A percentile compares a stretch with the other conserved stretches of the same genome.
Conservation (phyloP, 108 stramenopile genomes). For the Asterionellopsis glacialis region DNA sequence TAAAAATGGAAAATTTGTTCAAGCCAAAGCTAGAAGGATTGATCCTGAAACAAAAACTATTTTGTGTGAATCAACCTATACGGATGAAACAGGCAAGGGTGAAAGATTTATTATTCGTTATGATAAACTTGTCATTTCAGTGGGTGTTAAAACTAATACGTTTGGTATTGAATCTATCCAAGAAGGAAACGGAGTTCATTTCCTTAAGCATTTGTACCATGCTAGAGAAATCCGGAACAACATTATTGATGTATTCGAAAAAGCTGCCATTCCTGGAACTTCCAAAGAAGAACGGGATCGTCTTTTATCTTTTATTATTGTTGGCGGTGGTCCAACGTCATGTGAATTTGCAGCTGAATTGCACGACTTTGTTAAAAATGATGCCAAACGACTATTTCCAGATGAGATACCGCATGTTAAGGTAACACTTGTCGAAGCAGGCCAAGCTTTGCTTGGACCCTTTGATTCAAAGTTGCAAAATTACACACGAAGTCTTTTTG, state of each 20-base stretch:
- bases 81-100: slow-evolving; percentile 34
- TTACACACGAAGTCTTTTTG: slow-evolving; percentile 64
- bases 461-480: slow-evolving; percentile 81
- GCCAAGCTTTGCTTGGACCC: slow-evolving; percentile 81
- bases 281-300: slow-evolving; percentile 62
- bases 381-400: slow-evolving; percentile 84
- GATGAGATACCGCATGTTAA: slow-evolving; percentile 73
- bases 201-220: slow-evolving; percentile 94
- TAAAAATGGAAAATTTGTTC: slow-evolving; percentile 54
- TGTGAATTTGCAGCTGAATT: slow-evolving; percentile 95
- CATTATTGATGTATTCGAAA: slow-evolving; percentile 94
- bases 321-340: slow-evolving; percentile 95
- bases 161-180: slow-evolving; percentile 35
- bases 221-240: slow-evolving; percentile 90
- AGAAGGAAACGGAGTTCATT: slow-evolving; percentile 84
- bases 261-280: slow-evolving; percentile 77
- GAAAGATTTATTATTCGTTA: slow-evolving; percentile 75
- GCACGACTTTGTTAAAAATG: slow-evolving; percentile 85
- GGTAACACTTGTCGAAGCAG: slow-evolving; percentile 90
- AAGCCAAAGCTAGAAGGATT: slow-evolving; percentile 73
- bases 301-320: slow-evolving; percentile 93
- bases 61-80: slow-evolving; percentile 59
- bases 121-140: slow-evolving; percentile 85
- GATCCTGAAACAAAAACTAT: slow-evolving; percentile 57
- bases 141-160: slow-evolving; percentile 91